phyloP scores from a whole-genome alignment of 106 monocot genomes.

The Posidonia australis region DNA sequence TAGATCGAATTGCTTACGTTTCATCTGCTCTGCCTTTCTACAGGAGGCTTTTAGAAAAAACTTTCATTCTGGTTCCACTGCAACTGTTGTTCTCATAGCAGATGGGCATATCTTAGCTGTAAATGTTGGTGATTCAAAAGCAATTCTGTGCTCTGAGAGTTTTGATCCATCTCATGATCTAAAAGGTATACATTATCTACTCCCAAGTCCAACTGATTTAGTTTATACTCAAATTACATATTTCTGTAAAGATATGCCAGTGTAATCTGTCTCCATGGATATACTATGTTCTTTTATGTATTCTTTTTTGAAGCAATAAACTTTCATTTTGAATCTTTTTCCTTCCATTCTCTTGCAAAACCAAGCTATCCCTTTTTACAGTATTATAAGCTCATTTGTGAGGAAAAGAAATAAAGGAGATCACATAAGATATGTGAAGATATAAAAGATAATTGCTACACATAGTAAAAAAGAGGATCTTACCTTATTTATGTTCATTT shows the following conservation, averaged over 20 bases:
- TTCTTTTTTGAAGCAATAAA: no score
- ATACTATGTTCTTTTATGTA: no score
- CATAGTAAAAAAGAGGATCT: no score
- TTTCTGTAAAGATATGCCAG: neutral
- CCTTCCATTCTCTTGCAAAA: no score
- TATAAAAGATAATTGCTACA: no score
- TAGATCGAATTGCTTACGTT: neutral
- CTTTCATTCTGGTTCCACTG: slow-evolving; percentile 69
- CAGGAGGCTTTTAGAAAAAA: slow-evolving; percentile 67
- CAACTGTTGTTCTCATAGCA: slow-evolving; percentile 65
- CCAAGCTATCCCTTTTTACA: no score
- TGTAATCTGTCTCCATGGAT: neutral
- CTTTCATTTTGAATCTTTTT: no score
- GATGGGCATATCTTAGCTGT: slow-evolving; percentile 65
- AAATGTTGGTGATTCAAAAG: slow-evolving; percentile 85
- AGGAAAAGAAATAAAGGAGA: no score
- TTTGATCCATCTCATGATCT: slow-evolving; percentile 8
- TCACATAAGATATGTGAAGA: no score
- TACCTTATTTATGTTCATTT: no score
- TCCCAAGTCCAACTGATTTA: neutral
- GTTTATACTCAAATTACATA: neutral
- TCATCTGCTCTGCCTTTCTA: slow-evolving; percentile 1
- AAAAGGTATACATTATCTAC: slow-evolving; percentile 20
- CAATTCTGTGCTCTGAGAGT: slow-evolving; percentile 64
- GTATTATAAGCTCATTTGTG: no score